Evolutionary conservation across 495 filamentous ascomycete species (phyloP), one percentile per base, ranked within the genome.

Genomic region (Penicillium taxi): DNA sequence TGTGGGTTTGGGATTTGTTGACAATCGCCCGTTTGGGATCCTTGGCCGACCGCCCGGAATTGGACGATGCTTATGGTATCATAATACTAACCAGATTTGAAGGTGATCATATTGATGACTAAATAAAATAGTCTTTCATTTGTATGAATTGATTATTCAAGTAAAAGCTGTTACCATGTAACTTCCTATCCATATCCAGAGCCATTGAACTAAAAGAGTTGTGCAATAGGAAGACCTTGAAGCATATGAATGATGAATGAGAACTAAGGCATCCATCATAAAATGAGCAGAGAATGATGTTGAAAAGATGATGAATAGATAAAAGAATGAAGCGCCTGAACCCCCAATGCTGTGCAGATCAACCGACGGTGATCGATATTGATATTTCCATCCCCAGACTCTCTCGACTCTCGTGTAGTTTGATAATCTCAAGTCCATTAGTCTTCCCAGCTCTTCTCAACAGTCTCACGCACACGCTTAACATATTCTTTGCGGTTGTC

Each of bases 401-500:
- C 23, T 30, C 32, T 42, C 17, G 27, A 26, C 28, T 9, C 32
- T 26, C 1, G 15, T 21, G 24, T 41, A 28, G 11, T 18, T 17
- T 9, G 8, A 14, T 1, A 17, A 19, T 6, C 20, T 20, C n/a
- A 9, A 12, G 19, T 24, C 9, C 5, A 13, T 36, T 70, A 90
- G 46, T 91, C 90, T 35, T 96, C 90, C 91, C 91, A 96, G 65
- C 89, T 96, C 73, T 95, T 96, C 73, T 98, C 93, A 12, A 98
- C 93, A 1, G 90, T 95, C 65, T 96, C 91, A 27, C 86, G 72
- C 13, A 98, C 91, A 14, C 90, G 75, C 68, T 98, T 98, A 9
- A 80, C 81, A 52, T 98, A 98, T 59, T 98, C 91, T 52, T 87
- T 81, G 43, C 89, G 77, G 56, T 96, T 96, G 53, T 98, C 91